Conservation (phyloP, 225 moss, liverwort and hornwort species). For the Pseudoscleropodium purum region DNA sequence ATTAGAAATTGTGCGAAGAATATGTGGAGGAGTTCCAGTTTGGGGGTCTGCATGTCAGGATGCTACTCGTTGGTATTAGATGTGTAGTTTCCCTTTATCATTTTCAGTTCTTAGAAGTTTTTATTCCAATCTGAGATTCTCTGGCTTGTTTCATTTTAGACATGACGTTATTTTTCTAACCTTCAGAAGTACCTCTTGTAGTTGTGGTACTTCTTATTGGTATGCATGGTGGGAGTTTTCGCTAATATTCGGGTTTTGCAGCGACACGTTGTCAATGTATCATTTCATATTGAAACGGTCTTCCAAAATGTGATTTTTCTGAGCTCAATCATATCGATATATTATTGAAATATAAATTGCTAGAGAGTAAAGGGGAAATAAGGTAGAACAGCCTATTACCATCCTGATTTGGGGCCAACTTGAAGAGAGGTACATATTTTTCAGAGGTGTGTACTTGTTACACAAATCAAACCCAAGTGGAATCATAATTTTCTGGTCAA, state of each 20-base stretch:
- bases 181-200: background rate
- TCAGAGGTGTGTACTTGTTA: no score
- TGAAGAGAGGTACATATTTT: no score
- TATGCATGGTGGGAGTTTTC: background rate
- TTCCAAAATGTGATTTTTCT: background rate
- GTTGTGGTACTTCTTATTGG: background rate
- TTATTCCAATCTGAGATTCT: background rate
- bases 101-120: background rate
- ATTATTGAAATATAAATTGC: background rate
- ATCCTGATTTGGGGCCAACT: no score
- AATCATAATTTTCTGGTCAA: no score
- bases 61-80: background rate
- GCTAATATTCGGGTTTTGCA: background rate
- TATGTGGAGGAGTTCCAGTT: background rate
- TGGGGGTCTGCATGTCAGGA: background rate
- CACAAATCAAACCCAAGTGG: no score
- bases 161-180: background rate
- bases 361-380: background rate
- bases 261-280: background rate
- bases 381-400: no score
- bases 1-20: background rate
- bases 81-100: background rate
- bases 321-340: background rate
- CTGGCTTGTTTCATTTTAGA: background rate
- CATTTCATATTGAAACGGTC: background rate